A percentile compares a stretch with the other conserved stretches of the same genome.
phyloP scores from a whole-genome alignment of 176 grass and related monocot genomes.

The Tillandsia leiboldiana region DNA sequence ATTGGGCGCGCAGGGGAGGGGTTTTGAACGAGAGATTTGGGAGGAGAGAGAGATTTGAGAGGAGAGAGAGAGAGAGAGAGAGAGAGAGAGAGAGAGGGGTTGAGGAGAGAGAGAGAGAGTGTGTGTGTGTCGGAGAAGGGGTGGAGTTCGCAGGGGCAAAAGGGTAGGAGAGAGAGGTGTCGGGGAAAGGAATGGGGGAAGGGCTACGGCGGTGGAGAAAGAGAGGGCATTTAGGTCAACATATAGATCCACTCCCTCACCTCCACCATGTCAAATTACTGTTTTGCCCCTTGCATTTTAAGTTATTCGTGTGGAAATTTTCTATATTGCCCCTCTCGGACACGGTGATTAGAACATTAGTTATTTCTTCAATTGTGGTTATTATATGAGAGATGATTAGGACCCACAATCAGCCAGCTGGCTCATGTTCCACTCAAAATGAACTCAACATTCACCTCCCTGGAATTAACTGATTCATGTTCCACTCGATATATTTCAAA shows the following conservation, averaged over 20 bases:
- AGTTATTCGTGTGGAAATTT: constrained; percentile 18
- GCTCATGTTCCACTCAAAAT: no score
- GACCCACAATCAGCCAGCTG: not conserved
- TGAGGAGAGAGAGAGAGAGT: constrained; percentile 14
- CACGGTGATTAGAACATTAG: not conserved
- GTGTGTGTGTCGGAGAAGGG: not conserved
- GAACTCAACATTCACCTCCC: no score
- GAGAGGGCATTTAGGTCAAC: constrained; percentile 67
- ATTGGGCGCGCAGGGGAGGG: constrained; percentile 24
- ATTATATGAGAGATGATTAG: not conserved
- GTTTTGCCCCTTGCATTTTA: constrained; percentile 23
- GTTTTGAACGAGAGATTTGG: constrained; percentile 40
- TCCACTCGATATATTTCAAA: no score
- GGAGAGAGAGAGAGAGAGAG: constrained; percentile 11
- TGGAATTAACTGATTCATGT: no score
- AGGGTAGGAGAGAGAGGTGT: constrained; percentile 21
- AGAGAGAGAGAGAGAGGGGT: constrained; percentile 12
- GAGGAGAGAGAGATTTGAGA: not conserved
- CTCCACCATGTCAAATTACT: constrained; percentile 23
- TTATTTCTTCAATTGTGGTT: not conserved
- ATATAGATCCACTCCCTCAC: not conserved
- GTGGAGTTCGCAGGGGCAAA: constrained; percentile 1
- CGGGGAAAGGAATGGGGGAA: constrained; percentile 6
- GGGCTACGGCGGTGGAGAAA: not conserved
- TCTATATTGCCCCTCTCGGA: constrained; percentile 25